These are phyloP conservation scores for Wickerhamiella nectarea DNA, from an alignment of 805 yeast species.

Conservation along the genomic window DNA sequence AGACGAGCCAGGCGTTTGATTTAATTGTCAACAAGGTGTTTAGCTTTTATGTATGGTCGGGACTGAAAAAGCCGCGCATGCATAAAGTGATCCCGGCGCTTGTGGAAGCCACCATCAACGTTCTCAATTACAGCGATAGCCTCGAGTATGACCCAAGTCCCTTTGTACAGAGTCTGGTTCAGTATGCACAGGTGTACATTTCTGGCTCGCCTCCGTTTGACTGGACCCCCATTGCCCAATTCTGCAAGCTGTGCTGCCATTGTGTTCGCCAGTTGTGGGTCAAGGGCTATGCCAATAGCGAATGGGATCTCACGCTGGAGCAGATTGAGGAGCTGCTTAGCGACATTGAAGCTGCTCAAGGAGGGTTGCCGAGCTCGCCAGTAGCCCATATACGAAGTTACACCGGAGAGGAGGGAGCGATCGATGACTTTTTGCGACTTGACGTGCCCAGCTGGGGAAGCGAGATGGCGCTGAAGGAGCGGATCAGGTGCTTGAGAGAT, in stretches of 20 bases:
- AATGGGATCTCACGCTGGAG: not conserved
- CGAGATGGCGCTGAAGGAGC: not conserved
- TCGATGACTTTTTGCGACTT: not conserved
- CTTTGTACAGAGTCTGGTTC: constrained; percentile 1
- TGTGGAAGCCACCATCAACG: not conserved
- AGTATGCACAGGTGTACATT: not conserved
- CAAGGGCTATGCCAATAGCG: not conserved
- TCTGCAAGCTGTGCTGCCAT: not conserved
- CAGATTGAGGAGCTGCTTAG: constrained; percentile 1
- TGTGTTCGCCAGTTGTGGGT: constrained; percentile 3
- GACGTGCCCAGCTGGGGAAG: not conserved
- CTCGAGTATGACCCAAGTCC: constrained; percentile 4
- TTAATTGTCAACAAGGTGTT: constrained; percentile 12
- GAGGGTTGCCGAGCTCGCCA: not conserved
- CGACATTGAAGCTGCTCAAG: not conserved
- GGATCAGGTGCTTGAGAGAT: not conserved
- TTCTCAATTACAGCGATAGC: constrained; percentile 5
- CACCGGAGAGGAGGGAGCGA: not conserved
- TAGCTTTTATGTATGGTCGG: constrained; percentile 8
- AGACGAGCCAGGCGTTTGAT: constrained; percentile 9
- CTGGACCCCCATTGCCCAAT: not conserved
- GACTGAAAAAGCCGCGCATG: not conserved
- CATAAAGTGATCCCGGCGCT: constrained; percentile 5
- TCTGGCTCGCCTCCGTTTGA: not conserved
- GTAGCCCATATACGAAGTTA: not conserved